Percentiles rank a stretch among this genome's conserved stretches.
Conservation (phyloP, 306 rosid species). For the Trifolium dubium region DNA sequence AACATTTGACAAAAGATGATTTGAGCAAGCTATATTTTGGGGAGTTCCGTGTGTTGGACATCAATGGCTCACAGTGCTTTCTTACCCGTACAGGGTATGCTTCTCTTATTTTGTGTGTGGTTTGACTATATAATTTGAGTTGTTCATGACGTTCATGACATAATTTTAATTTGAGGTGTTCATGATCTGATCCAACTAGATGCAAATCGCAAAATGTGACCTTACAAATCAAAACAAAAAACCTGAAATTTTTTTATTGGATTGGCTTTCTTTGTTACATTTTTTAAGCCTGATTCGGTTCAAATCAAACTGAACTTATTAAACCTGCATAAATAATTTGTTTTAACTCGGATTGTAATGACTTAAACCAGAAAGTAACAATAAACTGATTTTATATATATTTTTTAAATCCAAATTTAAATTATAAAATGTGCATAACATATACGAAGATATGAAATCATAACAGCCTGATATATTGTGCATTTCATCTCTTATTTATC, state of each 20-base stretch:
- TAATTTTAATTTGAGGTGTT: neutral
- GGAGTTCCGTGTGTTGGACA: slow-evolving; percentile 75
- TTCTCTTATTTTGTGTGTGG: slow-evolving; percentile 17
- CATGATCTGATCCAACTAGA: neutral
- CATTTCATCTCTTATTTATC: neutral
- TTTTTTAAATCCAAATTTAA: neutral
- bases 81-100: slow-evolving; percentile 94
- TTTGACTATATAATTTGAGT: slow-evolving; percentile 2
- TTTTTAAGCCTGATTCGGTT: neutral
- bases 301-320: neutral
- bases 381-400: neutral
- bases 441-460: neutral
- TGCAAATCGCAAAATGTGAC: neutral
- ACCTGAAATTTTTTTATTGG: neutral
- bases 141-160: neutral
- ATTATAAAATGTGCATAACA: no score
- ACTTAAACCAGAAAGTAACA: neutral
- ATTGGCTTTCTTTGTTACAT: neutral
- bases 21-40: slow-evolving; percentile 90
- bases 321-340: neutral
- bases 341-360: neutral
- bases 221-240: neutral
- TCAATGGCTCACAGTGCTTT: slow-evolving; percentile 78
- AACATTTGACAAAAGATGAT: slow-evolving; percentile 82
- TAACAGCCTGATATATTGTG: neutral